These are phyloP conservation scores for Poteriospumella lacustris DNA, from an alignment of 108 stramenopile species.

Conservation along the genomic window DNA sequence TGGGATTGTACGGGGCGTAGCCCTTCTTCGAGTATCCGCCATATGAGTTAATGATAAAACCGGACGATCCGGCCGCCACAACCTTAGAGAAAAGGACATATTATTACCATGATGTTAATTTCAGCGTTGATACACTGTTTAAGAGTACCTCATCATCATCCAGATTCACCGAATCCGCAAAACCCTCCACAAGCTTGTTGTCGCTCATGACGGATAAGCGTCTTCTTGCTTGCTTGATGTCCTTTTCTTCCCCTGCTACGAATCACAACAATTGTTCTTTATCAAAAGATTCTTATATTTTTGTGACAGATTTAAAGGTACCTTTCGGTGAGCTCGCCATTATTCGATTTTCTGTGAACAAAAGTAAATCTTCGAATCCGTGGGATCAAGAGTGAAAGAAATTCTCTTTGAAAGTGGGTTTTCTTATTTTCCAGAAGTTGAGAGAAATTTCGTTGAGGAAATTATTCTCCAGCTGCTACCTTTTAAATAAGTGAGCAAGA, in stretches of 20 bases:
- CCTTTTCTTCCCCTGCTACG: not conserved
- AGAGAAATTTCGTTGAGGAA: not conserved
- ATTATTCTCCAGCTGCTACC: not conserved
- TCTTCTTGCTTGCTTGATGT: slow-evolving; percentile 18
- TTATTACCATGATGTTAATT: not conserved
- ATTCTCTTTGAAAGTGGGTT: too few relatives aligned
- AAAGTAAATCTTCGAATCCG: not conserved
- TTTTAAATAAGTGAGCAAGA: not conserved
- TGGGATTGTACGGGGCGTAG: slow-evolving; percentile 94
- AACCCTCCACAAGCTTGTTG: slow-evolving; percentile 25
- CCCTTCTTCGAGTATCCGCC: slow-evolving; percentile 93
- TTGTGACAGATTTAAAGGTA: not conserved
- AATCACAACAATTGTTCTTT: not conserved
- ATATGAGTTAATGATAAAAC: slow-evolving; percentile 75
- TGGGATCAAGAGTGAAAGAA: not conserved
- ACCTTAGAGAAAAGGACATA: too few relatives aligned
- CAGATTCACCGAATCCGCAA: slow-evolving; percentile 26
- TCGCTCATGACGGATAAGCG: slow-evolving; percentile 24
- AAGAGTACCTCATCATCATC: not conserved
- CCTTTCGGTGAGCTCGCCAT: not conserved
- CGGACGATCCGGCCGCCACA: not conserved
- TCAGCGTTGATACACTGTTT: not conserved
- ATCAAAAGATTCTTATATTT: not conserved
- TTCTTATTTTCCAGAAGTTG: not conserved
- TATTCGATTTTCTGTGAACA: not conserved